phyloP scores from a whole-genome alignment of 352 stramenopile genomes.

The Phytophthora quininea region DNA sequence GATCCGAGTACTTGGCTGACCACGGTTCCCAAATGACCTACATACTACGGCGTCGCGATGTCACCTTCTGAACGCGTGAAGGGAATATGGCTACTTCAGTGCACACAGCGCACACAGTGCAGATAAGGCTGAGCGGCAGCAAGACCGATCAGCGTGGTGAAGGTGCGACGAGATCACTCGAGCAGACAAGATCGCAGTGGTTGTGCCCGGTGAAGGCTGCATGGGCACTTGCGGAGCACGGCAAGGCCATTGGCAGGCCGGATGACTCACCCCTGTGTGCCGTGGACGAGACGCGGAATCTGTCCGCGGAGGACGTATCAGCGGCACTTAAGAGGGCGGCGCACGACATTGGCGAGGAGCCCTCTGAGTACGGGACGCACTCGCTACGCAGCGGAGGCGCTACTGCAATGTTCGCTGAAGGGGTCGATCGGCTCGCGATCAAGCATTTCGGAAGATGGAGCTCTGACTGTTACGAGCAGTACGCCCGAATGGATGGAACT shows the following conservation, averaged over 20 bases:
- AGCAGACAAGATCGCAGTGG: background rate
- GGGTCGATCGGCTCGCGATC: slow-evolving; percentile 15
- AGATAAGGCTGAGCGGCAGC: no score
- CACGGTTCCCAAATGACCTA: background rate
- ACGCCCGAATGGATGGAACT: slow-evolving; percentile 6
- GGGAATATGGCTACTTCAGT: no score
- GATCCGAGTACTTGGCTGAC: background rate
- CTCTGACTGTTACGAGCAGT: slow-evolving; percentile 21
- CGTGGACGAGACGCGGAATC: background rate
- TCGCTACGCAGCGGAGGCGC: slow-evolving; percentile 23
- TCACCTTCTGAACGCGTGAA: background rate
- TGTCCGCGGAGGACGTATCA: background rate
- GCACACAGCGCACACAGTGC: background rate
- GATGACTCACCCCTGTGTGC: background rate
- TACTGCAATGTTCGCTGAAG: slow-evolving; percentile 16
- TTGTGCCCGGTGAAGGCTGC: background rate
- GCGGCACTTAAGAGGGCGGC: slow-evolving; percentile 9
- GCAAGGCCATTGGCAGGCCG: background rate
- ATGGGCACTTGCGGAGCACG: background rate
- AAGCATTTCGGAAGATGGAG: slow-evolving; percentile 28
- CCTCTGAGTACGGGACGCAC: slow-evolving; percentile 1
- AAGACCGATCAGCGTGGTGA: background rate
- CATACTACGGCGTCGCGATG: background rate
- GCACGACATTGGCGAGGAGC: slow-evolving; percentile 1
- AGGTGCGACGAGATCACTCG: background rate